Percentiles rank a stretch among this genome's conserved stretches.
Conservation (phyloP, 176 grass and related monocot species). For the Triticum urartu region DNA sequence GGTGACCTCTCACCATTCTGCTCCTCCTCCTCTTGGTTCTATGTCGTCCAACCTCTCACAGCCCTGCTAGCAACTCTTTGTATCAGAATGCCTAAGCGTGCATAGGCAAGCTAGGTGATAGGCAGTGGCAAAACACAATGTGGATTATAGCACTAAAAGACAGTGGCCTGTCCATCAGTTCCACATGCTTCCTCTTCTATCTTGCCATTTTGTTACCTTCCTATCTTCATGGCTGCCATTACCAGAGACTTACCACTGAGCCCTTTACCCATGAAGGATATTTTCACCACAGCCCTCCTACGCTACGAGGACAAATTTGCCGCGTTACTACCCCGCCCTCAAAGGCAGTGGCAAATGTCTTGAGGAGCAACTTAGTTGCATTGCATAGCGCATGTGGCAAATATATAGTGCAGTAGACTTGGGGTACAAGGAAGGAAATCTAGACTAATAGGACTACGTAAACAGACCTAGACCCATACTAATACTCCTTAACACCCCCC, state of each 20-base stretch:
- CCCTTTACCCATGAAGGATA: neutral
- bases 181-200: neutral
- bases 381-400: neutral
- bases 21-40: no score
- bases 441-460: neutral
- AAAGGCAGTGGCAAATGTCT: neutral
- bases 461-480: neutral
- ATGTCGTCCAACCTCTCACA: no score
- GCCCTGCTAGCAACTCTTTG: no score
- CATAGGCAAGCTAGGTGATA: no score
- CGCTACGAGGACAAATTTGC: neutral
- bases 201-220: neutral
- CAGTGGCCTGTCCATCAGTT: neutral
- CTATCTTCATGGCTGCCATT: neutral
- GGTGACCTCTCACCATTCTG: no score
- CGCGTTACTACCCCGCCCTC: neutral
- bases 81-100: no score
- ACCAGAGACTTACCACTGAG: neutral
- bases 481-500: neutral
- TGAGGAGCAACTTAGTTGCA: neutral
- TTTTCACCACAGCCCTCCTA: neutral
- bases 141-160: neutral
- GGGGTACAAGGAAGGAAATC: neutral
- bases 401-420: neutral
- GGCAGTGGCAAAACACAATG: neutral